Evolutionary conservation across 176 grass and related monocot genomes (phyloP).

Genomic region (Lolium multiflorum): DNA sequence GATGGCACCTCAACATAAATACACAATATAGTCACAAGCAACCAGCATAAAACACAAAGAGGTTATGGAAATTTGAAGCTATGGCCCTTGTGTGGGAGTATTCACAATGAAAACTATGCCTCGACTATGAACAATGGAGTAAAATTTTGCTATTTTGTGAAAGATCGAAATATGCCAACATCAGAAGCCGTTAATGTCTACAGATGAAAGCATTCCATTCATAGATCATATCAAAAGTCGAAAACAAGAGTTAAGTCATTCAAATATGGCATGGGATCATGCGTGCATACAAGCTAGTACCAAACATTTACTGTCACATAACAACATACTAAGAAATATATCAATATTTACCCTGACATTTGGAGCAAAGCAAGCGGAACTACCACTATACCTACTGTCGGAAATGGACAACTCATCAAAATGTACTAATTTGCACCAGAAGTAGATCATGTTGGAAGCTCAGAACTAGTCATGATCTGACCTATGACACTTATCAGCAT

Average conservation of each 20-base stretch:
- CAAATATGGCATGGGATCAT: slow-evolving; percentile 21
- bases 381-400: background rate
- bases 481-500: background rate
- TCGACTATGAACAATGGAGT: background rate
- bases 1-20: background rate
- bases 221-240: background rate
- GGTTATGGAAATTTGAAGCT: background rate
- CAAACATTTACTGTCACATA: background rate
- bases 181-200: background rate
- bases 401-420: background rate
- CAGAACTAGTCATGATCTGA: slow-evolving; percentile 1
- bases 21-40: background rate
- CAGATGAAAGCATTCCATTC: background rate
- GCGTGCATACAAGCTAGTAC: background rate
- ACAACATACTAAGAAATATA: background rate
- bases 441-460: background rate
- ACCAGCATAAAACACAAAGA: background rate
- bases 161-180: background rate
- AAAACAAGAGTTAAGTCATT: background rate
- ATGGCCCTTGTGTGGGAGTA: background rate
- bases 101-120: background rate
- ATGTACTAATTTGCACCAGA: background rate
- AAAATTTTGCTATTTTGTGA: background rate
- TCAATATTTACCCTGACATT: background rate
- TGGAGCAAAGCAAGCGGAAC: background rate